phyloP scores from a whole-genome alignment of 768 basidiomycete genomes.

The Boletellus emodensis region DNA sequence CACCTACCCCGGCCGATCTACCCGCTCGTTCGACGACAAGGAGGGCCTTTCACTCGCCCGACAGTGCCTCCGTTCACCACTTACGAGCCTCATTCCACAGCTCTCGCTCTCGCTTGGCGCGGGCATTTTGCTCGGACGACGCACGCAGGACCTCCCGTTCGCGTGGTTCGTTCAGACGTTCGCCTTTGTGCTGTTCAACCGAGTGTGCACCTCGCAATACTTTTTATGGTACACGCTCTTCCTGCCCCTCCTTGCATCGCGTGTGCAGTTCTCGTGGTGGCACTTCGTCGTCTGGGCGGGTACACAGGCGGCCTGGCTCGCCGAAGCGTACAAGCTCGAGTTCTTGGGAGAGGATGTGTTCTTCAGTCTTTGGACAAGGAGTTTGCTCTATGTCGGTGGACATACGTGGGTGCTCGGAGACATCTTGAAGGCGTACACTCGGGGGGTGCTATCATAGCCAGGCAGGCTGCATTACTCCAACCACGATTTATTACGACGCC shows the following conservation, averaged over 20 bases:
- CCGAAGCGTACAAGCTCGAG: conserved; percentile 87
- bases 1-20: conserved; percentile 52
- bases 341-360: conserved; percentile 78
- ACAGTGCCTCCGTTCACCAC: conserved; percentile 59
- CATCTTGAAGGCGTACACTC: conserved; percentile 50
- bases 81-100: conserved; percentile 83
- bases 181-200: conserved; percentile 93
- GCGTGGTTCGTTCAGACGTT: conserved; percentile 91
- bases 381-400: conserved; percentile 67
- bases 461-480: background rate
- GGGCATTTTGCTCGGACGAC: conserved; percentile 68
- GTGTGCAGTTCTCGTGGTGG: conserved; percentile 47
- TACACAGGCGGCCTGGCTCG: conserved; percentile 84
- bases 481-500: background rate
- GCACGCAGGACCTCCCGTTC: conserved; percentile 61
- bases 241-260: conserved; percentile 76
- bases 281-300: conserved; percentile 64
- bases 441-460: background rate
- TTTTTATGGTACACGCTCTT: conserved; percentile 96
- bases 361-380: conserved; percentile 69
- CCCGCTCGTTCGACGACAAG: conserved; percentile 8
- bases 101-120: conserved; percentile 65
- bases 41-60: conserved; percentile 34
- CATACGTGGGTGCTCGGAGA: conserved; percentile 78
- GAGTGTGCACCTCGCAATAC: conserved; percentile 98